Base-by-base conservation (phyloP, 2,329 filamentous ascomycete species). In the Fusarium denticulatum region DNA sequence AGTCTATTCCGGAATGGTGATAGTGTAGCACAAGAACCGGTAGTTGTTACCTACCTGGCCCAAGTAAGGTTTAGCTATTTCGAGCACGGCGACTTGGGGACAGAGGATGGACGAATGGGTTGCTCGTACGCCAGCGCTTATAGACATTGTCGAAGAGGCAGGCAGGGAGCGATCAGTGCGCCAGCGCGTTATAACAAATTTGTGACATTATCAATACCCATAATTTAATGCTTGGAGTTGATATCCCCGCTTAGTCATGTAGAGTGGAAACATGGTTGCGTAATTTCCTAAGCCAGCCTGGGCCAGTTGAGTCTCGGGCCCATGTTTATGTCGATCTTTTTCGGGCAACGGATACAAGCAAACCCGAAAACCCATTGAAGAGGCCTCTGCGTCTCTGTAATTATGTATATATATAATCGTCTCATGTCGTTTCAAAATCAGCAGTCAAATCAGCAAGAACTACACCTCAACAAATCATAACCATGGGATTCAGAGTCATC, bases 341-440 rank as follows among this genome's bases (percentile, higher is more conserved):
- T 32, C 22, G 30, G 47, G 22, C 11, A 7, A 14, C 43, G 43
- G 43, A 5, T 13, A 32, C 15, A 2, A 18, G 1, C 3, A 18
- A 50, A 4, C 22, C 47, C 47, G 47, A 34, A 50, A 34, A 7
- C 8, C 11, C 15, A 14, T 34, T 50, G 7, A 34, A 8, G 22
- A 50, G 30, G 30, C 22, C 22, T 34, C 30, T 50, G 30, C 30
- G 6, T 2, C 22, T 6, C 0, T 0, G 5, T 14, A 5, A 24
- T 3, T 18, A 7, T 7, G 22, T 4, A 9, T 32, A 50, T 50
- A 34, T 7, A 49, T 24, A 1, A 6, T 14, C 0, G 7, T 50
- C 47, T 24, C 11, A 14, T 32, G 15, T 1, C 4, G 7, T 14
- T 24, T 5, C 0, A 14, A 24, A 4, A 0, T 10, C 6, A 3